Evolutionary conservation across 2,329 filamentous ascomycete genomes (phyloP), one percentile per base, ranked within the genome.

Genomic region (Fusarium burgessii): DNA sequence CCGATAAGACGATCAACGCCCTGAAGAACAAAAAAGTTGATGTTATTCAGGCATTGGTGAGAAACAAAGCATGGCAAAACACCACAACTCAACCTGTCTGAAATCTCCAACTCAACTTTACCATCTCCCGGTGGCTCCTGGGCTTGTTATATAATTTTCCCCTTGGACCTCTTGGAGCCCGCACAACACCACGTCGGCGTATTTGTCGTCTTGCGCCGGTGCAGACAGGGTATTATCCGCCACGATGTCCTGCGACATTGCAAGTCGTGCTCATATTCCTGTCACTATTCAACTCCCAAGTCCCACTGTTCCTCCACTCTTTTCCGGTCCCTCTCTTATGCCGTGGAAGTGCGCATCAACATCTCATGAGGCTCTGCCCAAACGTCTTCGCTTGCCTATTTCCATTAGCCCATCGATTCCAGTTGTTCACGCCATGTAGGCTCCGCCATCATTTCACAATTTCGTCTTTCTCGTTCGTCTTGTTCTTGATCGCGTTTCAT

Each of bases 351-450:
- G 66, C 62, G 54, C 70, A 63, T 72, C 72, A 36, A 58, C 51
- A 66, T 73, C 70, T 68, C 51, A 60, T 73, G 74, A 76, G 65
- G 70, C 72, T 74, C 59, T 76, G 66, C 52, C 55, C 43, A 55
- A 58, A 54, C 50, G 49, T 72, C 51, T 42, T 68, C 63, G 56
- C 49, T 71, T 71, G 58, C 43, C 62, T 59, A 52, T 66, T 68
- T 58, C 46, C 52, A 76, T 76, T 76, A 76, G 72, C 68, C 74
- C 73, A 76, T 76, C 66, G 57, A 70, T 71, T 63, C 62, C 66
- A 62, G 61, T 68, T 58, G 36, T 68, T 76, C 71, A 76, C 62
- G 54, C 66, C 60, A 62, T 66, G 41, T 20, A 61, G 56, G 54
- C 49, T 55, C 70, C 71, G 63, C 62, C 57, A 66, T 73, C 58